Percentiles rank a stretch among this genome's conserved stretches.
Conservation (phyloP, 768 basidiomycete genomes). For the Pleurotus platypus region DNA sequence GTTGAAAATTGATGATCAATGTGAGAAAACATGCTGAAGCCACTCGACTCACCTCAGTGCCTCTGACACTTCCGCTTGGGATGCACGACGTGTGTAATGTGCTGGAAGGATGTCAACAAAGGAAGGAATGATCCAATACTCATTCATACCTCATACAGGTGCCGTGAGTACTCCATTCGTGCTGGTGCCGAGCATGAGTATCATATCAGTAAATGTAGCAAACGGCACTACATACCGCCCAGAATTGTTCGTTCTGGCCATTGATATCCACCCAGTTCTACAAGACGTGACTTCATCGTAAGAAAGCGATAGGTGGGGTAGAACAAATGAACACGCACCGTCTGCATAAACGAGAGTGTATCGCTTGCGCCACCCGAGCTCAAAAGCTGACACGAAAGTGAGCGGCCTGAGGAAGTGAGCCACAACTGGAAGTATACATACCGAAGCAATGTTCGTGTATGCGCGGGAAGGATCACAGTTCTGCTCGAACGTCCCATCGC, state of each 20-base stretch:
- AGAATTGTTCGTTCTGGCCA: conserved; percentile 60
- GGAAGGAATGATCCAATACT: background rate
- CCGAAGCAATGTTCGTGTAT: conserved; percentile 40
- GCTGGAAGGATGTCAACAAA: conserved; percentile 26
- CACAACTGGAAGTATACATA: conserved; percentile 24
- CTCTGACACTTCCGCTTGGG: conserved; percentile 46
- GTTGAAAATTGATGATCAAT: too few relatives aligned
- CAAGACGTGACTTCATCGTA: conserved; percentile 35
- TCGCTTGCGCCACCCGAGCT: conserved; percentile 50
- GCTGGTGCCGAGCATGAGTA: too few relatives aligned
- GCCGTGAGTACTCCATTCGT: conserved; percentile 72
- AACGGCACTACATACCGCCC: too few relatives aligned
- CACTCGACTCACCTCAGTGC: conserved; percentile 48
- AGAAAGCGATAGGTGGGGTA: background rate
- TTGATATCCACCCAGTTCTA: conserved; percentile 54
- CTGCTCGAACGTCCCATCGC: conserved; percentile 38
- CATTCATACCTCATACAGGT: conserved; percentile 44
- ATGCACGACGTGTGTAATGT: conserved; percentile 61
- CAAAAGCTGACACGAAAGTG: conserved; percentile 42
- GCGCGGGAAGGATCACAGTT: conserved; percentile 47
- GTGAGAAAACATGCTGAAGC: background rate
- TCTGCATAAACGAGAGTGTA: conserved; percentile 57
- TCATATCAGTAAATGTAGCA: too few relatives aligned
- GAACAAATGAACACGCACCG: conserved; percentile 25
- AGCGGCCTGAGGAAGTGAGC: background rate